These are phyloP conservation scores for Dicorynia guianensis DNA, from an alignment of 306 rosid species.

Conservation along the genomic window DNA sequence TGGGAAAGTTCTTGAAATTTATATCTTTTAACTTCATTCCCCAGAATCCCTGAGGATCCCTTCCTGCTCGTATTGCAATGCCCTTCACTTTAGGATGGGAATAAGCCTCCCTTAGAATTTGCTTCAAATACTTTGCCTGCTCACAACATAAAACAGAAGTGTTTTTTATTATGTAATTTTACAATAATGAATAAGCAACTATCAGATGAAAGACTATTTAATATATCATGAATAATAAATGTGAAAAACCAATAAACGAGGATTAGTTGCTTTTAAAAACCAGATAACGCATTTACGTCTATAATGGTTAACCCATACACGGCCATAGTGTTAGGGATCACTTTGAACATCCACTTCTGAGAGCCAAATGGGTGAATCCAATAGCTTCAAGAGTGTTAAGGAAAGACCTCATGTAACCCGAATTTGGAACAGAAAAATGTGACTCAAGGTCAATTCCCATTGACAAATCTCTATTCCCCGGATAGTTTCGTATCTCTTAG, in stretches of 20 bases:
- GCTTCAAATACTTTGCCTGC: conserved; percentile 56
- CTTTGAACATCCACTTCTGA: conserved; percentile 58
- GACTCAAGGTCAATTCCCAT: conserved; percentile 57
- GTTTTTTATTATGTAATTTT: too few relatives aligned
- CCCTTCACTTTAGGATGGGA: conserved; percentile 61
- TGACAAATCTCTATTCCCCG: conserved; percentile 16
- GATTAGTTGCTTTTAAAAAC: too few relatives aligned
- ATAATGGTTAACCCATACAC: background rate
- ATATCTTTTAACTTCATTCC: conserved; percentile 58
- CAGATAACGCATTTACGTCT: background rate
- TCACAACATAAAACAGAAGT: background rate
- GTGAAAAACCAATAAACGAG: too few relatives aligned
- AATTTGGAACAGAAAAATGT: conserved; percentile 53
- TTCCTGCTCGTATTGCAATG: conserved; percentile 50
- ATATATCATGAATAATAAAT: too few relatives aligned
- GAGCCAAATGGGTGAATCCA: conserved; percentile 54
- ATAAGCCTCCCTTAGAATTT: conserved; percentile 46
- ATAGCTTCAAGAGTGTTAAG: conserved; percentile 56
- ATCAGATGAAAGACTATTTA: background rate
- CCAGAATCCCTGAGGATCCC: conserved; percentile 49
- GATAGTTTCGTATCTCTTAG: conserved; percentile 41
- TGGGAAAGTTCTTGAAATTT: conserved; percentile 54
- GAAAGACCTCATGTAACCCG: conserved; percentile 53
- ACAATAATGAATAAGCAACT: too few relatives aligned
- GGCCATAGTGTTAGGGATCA: conserved; percentile 43